Conservation (phyloP, 805 yeast species). For the Metschnikowia lachancei region DNA sequence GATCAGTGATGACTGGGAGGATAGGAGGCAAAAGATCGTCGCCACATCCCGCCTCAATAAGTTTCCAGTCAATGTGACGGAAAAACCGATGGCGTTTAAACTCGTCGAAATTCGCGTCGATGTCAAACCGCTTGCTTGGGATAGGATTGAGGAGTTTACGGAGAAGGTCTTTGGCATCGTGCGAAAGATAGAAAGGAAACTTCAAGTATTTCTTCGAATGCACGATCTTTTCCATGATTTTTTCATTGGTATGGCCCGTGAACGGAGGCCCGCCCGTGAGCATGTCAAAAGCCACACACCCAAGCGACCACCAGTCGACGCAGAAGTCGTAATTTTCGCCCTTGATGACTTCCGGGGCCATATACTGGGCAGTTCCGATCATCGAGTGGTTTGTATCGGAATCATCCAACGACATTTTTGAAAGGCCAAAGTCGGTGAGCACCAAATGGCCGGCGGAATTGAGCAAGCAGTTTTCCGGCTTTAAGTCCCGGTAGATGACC, state of each 20-base stretch:
- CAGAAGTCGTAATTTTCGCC: conserved; percentile 75
- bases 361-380: conserved; percentile 78
- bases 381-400: conserved; percentile 48
- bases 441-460: conserved; percentile 41
- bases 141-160: conserved; percentile 64
- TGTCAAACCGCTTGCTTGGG: conserved; percentile 56
- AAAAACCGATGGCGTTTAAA: conserved; percentile 71
- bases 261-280: conserved; percentile 86
- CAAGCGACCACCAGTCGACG: conserved; percentile 93
- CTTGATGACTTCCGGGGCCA: conserved; percentile 85
- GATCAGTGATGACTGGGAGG: conserved; percentile 77
- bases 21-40: conserved; percentile 65
- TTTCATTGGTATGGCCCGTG: conserved; percentile 76
- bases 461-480: conserved; percentile 47
- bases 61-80: conserved; percentile 70
- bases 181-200: conserved; percentile 72
- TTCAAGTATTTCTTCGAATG: conserved; percentile 56
- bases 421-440: conserved; percentile 44
- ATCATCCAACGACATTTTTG: conserved; percentile 36
- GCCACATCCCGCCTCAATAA: conserved; percentile 46
- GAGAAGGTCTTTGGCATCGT: conserved; percentile 76
- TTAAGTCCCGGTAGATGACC: conserved; percentile 43
- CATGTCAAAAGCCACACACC: conserved; percentile 77
- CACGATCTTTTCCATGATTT: conserved; percentile 70
- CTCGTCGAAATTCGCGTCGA: conserved; percentile 50